These are phyloP conservation scores for Lyophyllum semitale DNA, from an alignment of 768 basidiomycete species.

Conservation along the genomic window DNA sequence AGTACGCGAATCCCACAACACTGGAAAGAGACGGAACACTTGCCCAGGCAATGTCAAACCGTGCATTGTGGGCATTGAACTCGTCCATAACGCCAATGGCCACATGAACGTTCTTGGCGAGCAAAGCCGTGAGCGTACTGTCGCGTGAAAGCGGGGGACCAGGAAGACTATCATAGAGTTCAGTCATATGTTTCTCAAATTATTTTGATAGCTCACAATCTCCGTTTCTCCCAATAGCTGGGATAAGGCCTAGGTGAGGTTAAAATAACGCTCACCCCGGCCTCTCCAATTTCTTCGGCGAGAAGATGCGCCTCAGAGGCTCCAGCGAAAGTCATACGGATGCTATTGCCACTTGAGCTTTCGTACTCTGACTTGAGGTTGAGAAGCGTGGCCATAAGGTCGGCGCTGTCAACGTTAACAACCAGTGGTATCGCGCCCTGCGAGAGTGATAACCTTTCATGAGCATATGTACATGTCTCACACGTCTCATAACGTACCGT, in stretches of 20 bases:
- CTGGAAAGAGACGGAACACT: slow-evolving; percentile 14
- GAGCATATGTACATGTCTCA: neutral
- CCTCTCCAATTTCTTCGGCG: slow-evolving; percentile 60
- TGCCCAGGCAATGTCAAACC: slow-evolving; percentile 68
- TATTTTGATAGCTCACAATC: slow-evolving; percentile 48
- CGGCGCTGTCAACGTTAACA: slow-evolving; percentile 67
- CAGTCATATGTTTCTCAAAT: neutral
- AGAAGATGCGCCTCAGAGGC: slow-evolving; percentile 65
- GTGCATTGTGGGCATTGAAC: slow-evolving; percentile 65
- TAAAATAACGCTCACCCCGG: slow-evolving; percentile 73
- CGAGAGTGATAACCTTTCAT: slow-evolving; percentile 14
- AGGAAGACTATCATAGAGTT: slow-evolving; percentile 44
- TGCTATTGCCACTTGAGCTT: slow-evolving; percentile 23
- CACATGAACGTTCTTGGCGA: slow-evolving; percentile 63
- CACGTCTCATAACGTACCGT: slow-evolving; percentile 27
- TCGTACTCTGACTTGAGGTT: slow-evolving; percentile 59
- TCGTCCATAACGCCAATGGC: slow-evolving; percentile 60
- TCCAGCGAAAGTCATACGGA: slow-evolving; percentile 56
- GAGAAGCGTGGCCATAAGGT: slow-evolving; percentile 73
- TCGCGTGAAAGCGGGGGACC: slow-evolving; percentile 69
- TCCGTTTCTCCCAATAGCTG: slow-evolving; percentile 58
- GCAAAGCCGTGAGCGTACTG: slow-evolving; percentile 53
- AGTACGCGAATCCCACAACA: neutral
- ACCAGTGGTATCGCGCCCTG: slow-evolving; percentile 68
- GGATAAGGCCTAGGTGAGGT: slow-evolving; percentile 66